Percentiles rank a stretch among this genome's conserved stretches.
phyloP scores from a whole-genome alignment of 192 early-diverging fungal species.

The Podila verticillata region DNA sequence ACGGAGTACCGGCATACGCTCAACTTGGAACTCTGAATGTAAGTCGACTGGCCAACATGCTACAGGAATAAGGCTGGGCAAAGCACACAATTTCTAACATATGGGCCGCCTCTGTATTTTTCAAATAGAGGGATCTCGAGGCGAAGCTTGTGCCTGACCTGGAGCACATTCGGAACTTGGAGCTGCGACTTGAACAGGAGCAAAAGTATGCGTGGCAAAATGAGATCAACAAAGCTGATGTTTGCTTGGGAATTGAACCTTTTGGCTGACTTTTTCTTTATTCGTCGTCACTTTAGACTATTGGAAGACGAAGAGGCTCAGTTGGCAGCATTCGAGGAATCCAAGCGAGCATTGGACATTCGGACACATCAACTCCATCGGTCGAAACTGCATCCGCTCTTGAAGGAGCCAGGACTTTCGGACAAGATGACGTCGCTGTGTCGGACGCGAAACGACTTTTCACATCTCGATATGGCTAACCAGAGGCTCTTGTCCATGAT shows the following conservation, averaged over 20 bases:
- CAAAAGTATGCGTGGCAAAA: slow-evolving; percentile 19
- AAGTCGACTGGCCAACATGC: neutral
- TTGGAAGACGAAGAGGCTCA: slow-evolving; percentile 22
- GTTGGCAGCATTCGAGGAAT: slow-evolving; percentile 18
- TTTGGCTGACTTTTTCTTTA: neutral
- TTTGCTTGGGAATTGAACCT: neutral
- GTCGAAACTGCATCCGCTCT: slow-evolving; percentile 22
- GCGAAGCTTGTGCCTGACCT: slow-evolving; percentile 43
- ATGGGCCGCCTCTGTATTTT: neutral
- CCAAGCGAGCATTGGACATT: slow-evolving; percentile 22
- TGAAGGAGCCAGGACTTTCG: neutral
- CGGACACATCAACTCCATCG: slow-evolving; percentile 18
- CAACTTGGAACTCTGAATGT: slow-evolving; percentile 29
- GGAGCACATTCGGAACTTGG: slow-evolving; percentile 43
- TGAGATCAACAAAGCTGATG: neutral
- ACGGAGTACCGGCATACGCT: slow-evolving; percentile 11
- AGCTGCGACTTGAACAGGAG: slow-evolving; percentile 44
- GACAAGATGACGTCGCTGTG: slow-evolving; percentile 13
- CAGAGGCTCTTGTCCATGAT: slow-evolving; percentile 29
- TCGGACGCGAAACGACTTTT: slow-evolving; percentile 11
- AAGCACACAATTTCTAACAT: no score
- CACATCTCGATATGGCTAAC: slow-evolving; percentile 33
- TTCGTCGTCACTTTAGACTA: slow-evolving; percentile 3
- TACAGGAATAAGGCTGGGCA: no score
- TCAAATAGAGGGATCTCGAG: slow-evolving; percentile 35